Evolutionary conservation across 2,329 filamentous ascomycete genomes (phyloP).

Genomic region (Claviceps pusilla): DNA sequence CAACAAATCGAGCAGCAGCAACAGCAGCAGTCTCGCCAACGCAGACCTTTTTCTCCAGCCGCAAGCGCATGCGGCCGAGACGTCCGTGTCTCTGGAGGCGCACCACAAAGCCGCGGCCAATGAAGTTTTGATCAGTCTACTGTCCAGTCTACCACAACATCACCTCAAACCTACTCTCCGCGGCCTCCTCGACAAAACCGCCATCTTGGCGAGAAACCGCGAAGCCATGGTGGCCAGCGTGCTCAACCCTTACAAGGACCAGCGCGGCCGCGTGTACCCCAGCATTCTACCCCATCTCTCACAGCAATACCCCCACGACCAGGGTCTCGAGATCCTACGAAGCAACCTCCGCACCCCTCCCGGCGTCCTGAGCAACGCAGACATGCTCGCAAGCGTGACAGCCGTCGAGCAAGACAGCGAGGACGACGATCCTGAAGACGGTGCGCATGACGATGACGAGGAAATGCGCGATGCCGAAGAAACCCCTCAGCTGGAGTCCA

Average conservation of each 20-base stretch:
- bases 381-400: constrained; percentile 15
- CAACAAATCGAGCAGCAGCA: constrained; percentile 12
- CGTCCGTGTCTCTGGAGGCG: constrained; percentile 22
- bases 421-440: constrained; percentile 16
- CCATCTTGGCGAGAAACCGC: constrained; percentile 54
- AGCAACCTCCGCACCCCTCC: constrained; percentile 37
- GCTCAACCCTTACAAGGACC: constrained; percentile 56
- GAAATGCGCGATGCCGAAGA: background rate
- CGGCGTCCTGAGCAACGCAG: constrained; percentile 12
- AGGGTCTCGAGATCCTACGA: constrained; percentile 56
- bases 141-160: constrained; percentile 49
- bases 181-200: constrained; percentile 64
- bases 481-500: background rate
- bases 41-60: constrained; percentile 54
- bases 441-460: constrained; percentile 8
- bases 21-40: constrained; percentile 33
- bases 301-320: constrained; percentile 45
- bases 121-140: constrained; percentile 44
- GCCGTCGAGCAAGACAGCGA: constrained; percentile 26
- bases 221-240: constrained; percentile 69
- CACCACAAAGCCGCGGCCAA: constrained; percentile 42
- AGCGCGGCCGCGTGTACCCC: constrained; percentile 47
- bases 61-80: constrained; percentile 17
- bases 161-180: constrained; percentile 57
- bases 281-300: constrained; percentile 71